Percentiles rank a stretch among this genome's conserved stretches.
These are phyloP conservation scores for Vanrija sp. DNA, from an alignment of 1,284 basidiomycete species.

Conservation along the genomic window DNA sequence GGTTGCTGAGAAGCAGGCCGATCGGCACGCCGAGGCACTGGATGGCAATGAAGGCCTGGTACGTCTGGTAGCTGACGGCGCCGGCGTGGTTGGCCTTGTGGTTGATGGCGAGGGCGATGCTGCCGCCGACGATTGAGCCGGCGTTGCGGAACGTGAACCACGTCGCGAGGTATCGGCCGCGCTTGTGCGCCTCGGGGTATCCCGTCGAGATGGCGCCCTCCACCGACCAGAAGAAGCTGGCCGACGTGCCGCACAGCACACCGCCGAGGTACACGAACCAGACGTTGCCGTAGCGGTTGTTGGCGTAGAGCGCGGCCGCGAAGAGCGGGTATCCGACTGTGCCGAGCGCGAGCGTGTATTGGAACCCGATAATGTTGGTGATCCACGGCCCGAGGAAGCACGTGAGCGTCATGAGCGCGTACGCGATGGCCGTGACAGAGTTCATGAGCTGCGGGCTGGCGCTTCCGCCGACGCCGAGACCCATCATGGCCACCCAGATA, in stretches of 20 bases:
- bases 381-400: conserved; percentile 9
- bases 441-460: conserved; percentile 33
- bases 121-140: conserved; percentile 32
- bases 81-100: conserved; percentile 17
- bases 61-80: conserved; percentile 25
- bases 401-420: conserved; percentile 16
- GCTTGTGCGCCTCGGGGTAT: conserved; percentile 9
- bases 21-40: conserved; percentile 25
- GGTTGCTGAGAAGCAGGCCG: conserved; percentile 21
- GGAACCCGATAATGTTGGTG: conserved; percentile 21
- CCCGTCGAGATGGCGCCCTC: conserved; percentile 9
- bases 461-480: conserved; percentile 36
- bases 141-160: conserved; percentile 32
- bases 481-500: conserved; percentile 32
- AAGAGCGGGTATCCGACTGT: conserved; percentile 33
- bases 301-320: conserved; percentile 37
- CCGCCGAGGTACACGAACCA: conserved; percentile 34
- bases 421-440: conserved; percentile 32
- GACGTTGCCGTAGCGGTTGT: conserved; percentile 22
- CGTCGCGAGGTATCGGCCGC: conserved; percentile 24
- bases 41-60: conserved; percentile 34
- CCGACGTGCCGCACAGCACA: conserved; percentile 31
- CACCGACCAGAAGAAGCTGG: conserved; percentile 37
- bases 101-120: conserved; percentile 23
- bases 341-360: conserved; percentile 39